Evolutionary conservation across 495 filamentous ascomycete species (phyloP).

Genomic region (Penicillium silybi): DNA sequence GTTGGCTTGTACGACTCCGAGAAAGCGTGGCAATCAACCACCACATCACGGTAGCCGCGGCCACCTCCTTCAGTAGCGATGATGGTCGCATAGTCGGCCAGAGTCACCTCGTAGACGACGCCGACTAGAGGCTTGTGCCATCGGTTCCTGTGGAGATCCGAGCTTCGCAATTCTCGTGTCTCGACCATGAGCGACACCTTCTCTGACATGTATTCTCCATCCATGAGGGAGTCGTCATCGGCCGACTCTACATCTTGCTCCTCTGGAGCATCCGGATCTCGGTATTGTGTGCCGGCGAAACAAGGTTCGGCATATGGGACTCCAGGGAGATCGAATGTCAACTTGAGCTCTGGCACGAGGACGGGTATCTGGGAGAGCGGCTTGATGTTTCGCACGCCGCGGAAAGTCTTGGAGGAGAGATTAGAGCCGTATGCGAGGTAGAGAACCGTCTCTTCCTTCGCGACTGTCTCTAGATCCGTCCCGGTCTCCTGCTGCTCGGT

Average conservation of each 20-base stretch:
- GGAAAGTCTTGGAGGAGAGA: constrained; percentile 70
- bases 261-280: constrained; percentile 35
- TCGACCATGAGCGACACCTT: constrained; percentile 28
- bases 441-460: constrained; percentile 55
- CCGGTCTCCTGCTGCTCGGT: constrained; percentile 10
- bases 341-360: constrained; percentile 65
- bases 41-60: constrained; percentile 72
- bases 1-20: constrained; percentile 37
- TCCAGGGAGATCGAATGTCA: constrained; percentile 84
- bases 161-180: constrained; percentile 3
- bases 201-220: constrained; percentile 24
- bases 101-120: constrained; percentile 90
- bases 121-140: constrained; percentile 83
- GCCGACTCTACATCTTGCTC: constrained; percentile 6
- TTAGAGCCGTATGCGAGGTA: constrained; percentile 98
- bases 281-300: constrained; percentile 74
- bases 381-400: constrained; percentile 67
- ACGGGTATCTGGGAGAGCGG: constrained; percentile 78
- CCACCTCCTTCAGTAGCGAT: constrained; percentile 90
- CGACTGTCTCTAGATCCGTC: not conserved
- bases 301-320: constrained; percentile 87
- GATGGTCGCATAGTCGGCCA: constrained; percentile 75
- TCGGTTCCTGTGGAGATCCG: constrained; percentile 42
- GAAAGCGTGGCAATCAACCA: constrained; percentile 70
- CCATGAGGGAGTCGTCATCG: constrained; percentile 3